Percentiles rank a stretch among this genome's conserved stretches.
phyloP scores from a whole-genome alignment of 2,329 filamentous ascomycete species.

The Colletotrichum sp. region DNA sequence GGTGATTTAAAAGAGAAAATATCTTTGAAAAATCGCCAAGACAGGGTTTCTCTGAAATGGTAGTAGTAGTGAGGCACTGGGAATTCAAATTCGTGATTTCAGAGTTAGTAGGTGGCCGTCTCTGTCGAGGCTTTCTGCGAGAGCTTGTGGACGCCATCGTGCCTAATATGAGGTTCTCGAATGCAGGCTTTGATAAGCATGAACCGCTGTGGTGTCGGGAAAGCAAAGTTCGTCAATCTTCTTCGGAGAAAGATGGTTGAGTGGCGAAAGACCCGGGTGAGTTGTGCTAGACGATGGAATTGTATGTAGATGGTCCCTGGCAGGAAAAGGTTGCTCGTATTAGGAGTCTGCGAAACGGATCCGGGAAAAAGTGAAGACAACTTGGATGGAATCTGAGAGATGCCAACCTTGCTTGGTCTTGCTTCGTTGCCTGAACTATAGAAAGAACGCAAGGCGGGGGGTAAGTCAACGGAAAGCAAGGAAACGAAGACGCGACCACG shows the following conservation, averaged over 20 bases:
- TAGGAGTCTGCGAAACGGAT: background rate
- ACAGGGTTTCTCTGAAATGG: background rate
- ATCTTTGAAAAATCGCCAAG: constrained; percentile 13
- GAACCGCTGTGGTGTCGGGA: background rate
- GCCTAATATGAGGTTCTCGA: background rate
- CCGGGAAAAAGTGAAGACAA: background rate
- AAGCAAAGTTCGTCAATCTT: background rate
- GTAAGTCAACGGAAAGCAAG: background rate
- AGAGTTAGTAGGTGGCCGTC: background rate
- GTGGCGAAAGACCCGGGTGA: background rate
- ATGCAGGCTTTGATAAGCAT: background rate
- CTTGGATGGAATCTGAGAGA: background rate
- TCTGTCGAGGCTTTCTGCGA: constrained; percentile 4
- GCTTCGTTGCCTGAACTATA: background rate
- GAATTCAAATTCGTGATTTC: background rate
- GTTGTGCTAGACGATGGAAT: background rate
- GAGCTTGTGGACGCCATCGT: background rate
- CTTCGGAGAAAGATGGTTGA: background rate
- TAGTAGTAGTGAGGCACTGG: background rate
- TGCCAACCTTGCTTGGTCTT: background rate
- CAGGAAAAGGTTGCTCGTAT: background rate
- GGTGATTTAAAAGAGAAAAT: background rate
- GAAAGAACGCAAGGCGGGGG: background rate
- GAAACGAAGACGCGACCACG: background rate
- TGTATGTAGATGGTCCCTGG: background rate